These are phyloP conservation scores for Metschnikowia anglica DNA, from an alignment of 805 yeast genomes.

Conservation along the genomic window DNA sequence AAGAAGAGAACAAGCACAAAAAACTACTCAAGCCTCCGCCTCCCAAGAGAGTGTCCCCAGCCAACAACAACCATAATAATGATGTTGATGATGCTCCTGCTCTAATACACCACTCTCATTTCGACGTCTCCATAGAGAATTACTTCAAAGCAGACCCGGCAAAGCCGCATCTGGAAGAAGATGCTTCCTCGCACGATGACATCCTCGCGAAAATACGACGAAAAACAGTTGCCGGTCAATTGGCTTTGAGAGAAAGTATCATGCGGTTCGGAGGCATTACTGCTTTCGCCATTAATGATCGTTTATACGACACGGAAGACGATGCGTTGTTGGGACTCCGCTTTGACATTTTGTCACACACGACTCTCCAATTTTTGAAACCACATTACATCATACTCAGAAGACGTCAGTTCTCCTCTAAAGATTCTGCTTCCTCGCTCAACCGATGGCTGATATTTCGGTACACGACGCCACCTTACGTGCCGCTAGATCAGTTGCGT, in stretches of 20 bases:
- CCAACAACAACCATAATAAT: not conserved
- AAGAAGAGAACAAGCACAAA: constrained; percentile 15
- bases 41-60: not conserved
- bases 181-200: not conserved
- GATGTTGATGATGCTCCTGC: constrained; percentile 19
- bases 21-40: constrained; percentile 12
- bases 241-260: constrained; percentile 43
- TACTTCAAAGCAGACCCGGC: constrained; percentile 13
- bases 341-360: constrained; percentile 43
- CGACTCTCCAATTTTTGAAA: constrained; percentile 25
- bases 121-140: constrained; percentile 19
- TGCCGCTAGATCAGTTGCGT: constrained; percentile 26
- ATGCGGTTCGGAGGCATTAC: constrained; percentile 51
- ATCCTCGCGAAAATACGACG: constrained; percentile 14
- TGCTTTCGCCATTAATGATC: constrained; percentile 48
- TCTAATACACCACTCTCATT: constrained; percentile 18
- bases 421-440: not conserved
- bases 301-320: constrained; percentile 24
- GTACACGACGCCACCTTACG: constrained; percentile 37
- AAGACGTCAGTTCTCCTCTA: constrained; percentile 1
- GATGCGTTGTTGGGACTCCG: constrained; percentile 46
- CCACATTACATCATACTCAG: constrained; percentile 53
- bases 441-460: constrained; percentile 32
- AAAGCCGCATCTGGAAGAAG: not conserved
- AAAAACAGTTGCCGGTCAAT: constrained; percentile 13